A percentile compares a stretch with the other conserved stretches of the same genome.
phyloP scores from a whole-genome alignment of 306 rosid species.

The Spatholobus suberectus region DNA sequence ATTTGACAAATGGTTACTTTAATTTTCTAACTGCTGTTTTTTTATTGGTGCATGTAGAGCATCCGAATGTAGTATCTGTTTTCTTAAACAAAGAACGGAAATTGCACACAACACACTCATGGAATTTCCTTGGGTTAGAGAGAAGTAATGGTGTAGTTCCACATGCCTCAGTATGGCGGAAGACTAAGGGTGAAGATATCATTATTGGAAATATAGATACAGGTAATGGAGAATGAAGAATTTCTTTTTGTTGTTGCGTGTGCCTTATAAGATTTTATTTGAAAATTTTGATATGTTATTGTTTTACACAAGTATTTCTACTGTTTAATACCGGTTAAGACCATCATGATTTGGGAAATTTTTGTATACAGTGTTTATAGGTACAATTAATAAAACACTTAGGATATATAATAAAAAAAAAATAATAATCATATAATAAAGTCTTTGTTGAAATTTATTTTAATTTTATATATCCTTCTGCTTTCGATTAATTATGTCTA shows the following conservation, averaged over 20 bases:
- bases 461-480: too few species aligned
- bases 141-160: slow-evolving; percentile 33
- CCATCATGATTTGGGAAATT: background rate
- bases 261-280: background rate
- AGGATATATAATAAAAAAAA: too few species aligned
- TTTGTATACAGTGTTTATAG: background rate
- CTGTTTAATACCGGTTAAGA: background rate
- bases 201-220: slow-evolving; percentile 78
- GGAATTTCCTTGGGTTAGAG: slow-evolving; percentile 68
- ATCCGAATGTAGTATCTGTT: slow-evolving; percentile 65
- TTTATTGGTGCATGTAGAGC: slow-evolving; percentile 44
- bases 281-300: background rate
- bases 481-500: background rate
- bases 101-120: slow-evolving; percentile 72
- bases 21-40: background rate
- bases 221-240: slow-evolving; percentile 40
- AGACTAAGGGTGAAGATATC: slow-evolving; percentile 60
- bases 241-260: background rate
- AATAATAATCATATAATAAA: too few species aligned
- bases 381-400: too few species aligned
- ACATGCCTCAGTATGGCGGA: slow-evolving; percentile 52
- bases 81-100: slow-evolving; percentile 50
- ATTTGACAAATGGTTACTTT: background rate
- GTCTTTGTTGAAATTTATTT: background rate
- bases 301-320: background rate